Evolutionary conservation across 192 early-diverging fungal species (phyloP).

Genomic region (Polychytrium aggregatum): DNA sequence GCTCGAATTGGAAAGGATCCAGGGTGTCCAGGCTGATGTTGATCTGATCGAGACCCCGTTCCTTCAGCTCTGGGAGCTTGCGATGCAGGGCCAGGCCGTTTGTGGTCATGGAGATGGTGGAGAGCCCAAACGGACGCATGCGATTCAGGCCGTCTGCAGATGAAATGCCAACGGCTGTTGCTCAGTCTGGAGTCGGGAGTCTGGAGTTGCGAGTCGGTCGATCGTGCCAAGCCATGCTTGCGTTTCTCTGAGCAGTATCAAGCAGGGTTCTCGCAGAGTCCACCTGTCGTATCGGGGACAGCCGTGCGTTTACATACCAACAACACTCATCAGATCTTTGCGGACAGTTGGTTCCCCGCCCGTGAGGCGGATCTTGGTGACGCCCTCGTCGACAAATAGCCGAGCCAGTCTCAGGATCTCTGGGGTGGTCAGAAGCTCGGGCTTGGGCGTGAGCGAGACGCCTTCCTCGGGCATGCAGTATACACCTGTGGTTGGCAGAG

Average conservation of each 20-base stretch:
- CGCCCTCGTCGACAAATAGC: conserved; percentile 79
- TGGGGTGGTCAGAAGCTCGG: conserved; percentile 58
- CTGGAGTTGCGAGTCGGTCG: no score
- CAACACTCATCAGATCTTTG: conserved; percentile 76
- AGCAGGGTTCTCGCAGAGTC: no score
- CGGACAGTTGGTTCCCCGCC: conserved; percentile 95
- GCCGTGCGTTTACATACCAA: no score
- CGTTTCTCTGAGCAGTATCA: no score
- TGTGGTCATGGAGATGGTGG: conserved; percentile 81
- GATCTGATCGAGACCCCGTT: conserved; percentile 69
- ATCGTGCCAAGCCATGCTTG: no score
- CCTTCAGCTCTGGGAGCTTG: conserved; percentile 59
- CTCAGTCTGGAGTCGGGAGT: no score
- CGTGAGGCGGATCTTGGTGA: conserved; percentile 89
- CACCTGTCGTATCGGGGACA: no score
- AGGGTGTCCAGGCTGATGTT: conserved; percentile 92
- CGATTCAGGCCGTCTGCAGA: conserved; percentile 49
- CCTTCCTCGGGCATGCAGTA: conserved; percentile 97
- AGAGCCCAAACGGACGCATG: conserved; percentile 61
- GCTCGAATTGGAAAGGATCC: conserved; percentile 74
- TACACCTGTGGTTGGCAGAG: conserved; percentile 39
- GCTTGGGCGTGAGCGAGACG: conserved; percentile 42
- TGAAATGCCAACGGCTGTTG: no score
- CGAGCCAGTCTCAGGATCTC: conserved; percentile 74
- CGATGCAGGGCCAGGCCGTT: conserved; percentile 87